Base-by-base conservation (phyloP, 352 stramenopile genomes). In the Phytopythium ostracodes region DNA sequence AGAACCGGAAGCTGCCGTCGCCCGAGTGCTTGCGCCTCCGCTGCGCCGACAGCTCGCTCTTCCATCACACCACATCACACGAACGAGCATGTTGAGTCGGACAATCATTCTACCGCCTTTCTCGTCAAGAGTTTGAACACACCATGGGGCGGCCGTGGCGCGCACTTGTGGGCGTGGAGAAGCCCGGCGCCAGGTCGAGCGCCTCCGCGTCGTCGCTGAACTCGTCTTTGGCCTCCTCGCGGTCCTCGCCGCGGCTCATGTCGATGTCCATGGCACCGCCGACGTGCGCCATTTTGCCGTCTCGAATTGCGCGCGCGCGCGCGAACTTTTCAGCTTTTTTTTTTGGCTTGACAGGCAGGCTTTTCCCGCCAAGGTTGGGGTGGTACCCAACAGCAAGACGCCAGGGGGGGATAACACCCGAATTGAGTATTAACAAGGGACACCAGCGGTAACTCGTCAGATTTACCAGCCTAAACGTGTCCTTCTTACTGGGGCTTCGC, bases 1-100 rank as follows among this genome's bases (percentile, higher is more conserved):
- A 90, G 64, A 89, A 90, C 62, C 76, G 64, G 67, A 85, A 92
- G 24, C 67, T 52, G 29, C 60, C 63, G 46, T 57, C 55, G 22
- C 33, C 47, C 36, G 67, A 49, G 20, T 74, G 68, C 56, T 72
- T 77, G 11, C 71, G 66, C 40, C 68, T 57, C 20, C 65, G 67
- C 55, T 77, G 70, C 8, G 57, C 67, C 33, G 63, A 67, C 24
- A 60, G 18, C 40, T 60, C 55, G 40, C 55, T 44, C 55, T 60
- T 18, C 8, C 10, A 10, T 18, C 18, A 25, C 10, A 10, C 10
- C 18, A 25, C 33, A 18, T 7, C 20, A 27, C 36, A 27, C 24
- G 14, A 15, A 4, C 17, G 17, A 17, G 11, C 4, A 9, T 20
- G 12, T 18, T 42, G 0, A 25, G 22, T n/a, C n/a, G n/a, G n/a